These are phyloP conservation scores for Vitis riparia DNA, from an alignment of 164 flowering plant genomes.

Conservation along the genomic window DNA sequence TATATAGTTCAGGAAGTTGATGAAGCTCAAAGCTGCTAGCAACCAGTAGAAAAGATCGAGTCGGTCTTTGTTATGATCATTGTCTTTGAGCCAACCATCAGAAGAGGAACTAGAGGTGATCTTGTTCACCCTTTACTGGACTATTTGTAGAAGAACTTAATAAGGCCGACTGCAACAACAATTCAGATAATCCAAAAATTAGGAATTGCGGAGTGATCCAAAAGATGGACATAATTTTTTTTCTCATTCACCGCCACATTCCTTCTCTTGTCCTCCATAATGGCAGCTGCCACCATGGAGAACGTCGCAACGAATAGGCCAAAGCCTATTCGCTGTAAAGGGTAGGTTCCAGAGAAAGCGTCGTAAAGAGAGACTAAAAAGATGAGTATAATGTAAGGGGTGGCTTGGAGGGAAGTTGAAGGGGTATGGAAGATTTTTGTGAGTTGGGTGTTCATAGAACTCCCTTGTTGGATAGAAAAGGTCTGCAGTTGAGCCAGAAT, in stretches of 20 bases:
- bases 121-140: slow-evolving; percentile 10
- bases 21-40: slow-evolving; percentile 11
- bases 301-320: slow-evolving; percentile 19
- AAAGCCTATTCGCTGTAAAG: slow-evolving; percentile 17
- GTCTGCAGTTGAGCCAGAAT: slow-evolving; percentile 35
- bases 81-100: slow-evolving; percentile 15
- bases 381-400: too few species aligned
- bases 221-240: slow-evolving; percentile 12
- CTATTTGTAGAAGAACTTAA: slow-evolving; percentile 31
- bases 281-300: slow-evolving; percentile 22
- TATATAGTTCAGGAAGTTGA: slow-evolving; percentile 11
- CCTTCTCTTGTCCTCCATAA: slow-evolving; percentile 17
- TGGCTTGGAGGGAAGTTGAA: slow-evolving; percentile 15
- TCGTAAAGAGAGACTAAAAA: slow-evolving; percentile 19
- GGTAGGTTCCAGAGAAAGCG: slow-evolving; percentile 3
- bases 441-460: slow-evolving; percentile 19
- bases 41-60: slow-evolving; percentile 12
- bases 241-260: neutral
- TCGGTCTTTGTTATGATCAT: slow-evolving; percentile 10
- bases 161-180: slow-evolving; percentile 22
- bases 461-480: slow-evolving; percentile 31
- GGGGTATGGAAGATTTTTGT: slow-evolving; percentile 14
- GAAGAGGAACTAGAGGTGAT: neutral
- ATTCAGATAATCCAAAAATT: slow-evolving; percentile 23
- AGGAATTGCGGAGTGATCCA: slow-evolving; percentile 23